These are phyloP conservation scores for Sedum album DNA, from an alignment of 164 flowering plant genomes.

Conservation along the genomic window DNA sequence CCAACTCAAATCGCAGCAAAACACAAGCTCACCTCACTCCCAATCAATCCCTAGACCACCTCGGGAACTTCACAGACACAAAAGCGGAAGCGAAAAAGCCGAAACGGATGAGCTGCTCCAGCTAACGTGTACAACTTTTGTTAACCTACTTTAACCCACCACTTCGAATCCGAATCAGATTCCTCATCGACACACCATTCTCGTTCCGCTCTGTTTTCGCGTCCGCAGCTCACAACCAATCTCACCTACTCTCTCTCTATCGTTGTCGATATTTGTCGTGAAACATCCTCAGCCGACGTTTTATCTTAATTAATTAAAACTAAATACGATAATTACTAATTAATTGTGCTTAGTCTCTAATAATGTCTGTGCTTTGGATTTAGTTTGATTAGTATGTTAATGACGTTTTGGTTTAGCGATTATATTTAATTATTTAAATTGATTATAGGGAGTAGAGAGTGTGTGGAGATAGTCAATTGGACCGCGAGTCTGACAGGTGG, in stretches of 20 bases:
- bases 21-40: not conserved
- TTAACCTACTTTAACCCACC: not conserved
- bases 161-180: not conserved
- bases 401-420: too few relatives aligned
- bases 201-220: not conserved
- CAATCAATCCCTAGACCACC: not conserved
- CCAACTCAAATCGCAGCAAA: not conserved
- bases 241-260: slow-evolving; percentile 3
- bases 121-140: not conserved
- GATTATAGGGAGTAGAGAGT: not conserved
- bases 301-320: not conserved
- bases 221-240: not conserved
- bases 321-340: not conserved
- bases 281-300: not conserved
- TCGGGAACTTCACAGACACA: not conserved
- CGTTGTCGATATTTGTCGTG: not conserved
- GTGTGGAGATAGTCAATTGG: not conserved
- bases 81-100: not conserved
- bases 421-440: too few relatives aligned
- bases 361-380: not conserved
- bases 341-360: not conserved
- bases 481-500: not conserved
- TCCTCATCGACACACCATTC: not conserved
- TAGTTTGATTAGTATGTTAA: not conserved
- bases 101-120: slow-evolving; percentile 5